Evolutionary conservation across 768 basidiomycete genomes (phyloP), one percentile per base, ranked within the genome.

Genomic region (Russula brevipes): DNA sequence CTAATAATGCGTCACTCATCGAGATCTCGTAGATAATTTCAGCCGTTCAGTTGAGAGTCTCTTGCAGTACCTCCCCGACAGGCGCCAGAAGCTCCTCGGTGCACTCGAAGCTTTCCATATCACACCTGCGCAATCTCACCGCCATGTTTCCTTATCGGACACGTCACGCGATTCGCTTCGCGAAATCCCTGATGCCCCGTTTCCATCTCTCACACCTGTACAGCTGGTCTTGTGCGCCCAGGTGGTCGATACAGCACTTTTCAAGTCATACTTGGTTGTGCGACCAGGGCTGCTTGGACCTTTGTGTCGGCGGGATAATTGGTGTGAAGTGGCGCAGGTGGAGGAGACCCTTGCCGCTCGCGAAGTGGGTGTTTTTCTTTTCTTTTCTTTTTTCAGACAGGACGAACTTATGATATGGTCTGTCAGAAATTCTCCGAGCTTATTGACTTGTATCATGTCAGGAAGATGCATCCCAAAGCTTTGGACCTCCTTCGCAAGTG

Each of bases 321-420:
- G 94, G 94, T 98, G 96, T 73, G 97, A 98, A 71, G 94, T 98
- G 1, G 85, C 85, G 5, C 91, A 95, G 69, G 91, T 95, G 1
- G 94, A 99, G 72, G 93, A 90, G 71, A 83, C 93, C 63, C 75
- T 99, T 57, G 81, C 85, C 61, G 83, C 82, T 35, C 82, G 88
- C 41, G 87, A 89, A 84, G 95, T 92, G 60, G 36, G 81, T 70
- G n/a, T 16, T 16, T 31, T 24, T 57, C 14, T 38, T 2, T 10
- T 24, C 55, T 49, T 38, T 51, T n/a, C n/a, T n/a, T 2, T 4
- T 14, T 8, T 33, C 2, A 38, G 14, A 19, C 49, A 41, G 16
- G 19, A 41, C 12, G 5, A 11, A 4, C 16, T 66, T 17, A 65
- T 9, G 12, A 10, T 52, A 45, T 55, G 66, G 36, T 65, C 33